Evolutionary conservation across 176 grass and related monocot species (phyloP).

Genomic region (Thinopyrum elongatum): DNA sequence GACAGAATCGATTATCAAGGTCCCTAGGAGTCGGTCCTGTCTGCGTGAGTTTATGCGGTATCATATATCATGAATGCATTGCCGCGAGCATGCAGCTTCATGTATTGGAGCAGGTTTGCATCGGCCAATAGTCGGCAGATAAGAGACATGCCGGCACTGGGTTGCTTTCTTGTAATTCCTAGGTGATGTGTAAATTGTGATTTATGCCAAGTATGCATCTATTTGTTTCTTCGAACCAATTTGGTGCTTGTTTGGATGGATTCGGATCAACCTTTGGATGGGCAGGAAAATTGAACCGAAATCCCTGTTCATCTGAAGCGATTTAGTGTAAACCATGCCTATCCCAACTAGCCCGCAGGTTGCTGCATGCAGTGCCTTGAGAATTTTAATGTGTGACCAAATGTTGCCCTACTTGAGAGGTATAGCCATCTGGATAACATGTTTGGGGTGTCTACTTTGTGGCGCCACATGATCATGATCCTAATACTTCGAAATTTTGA

Average conservation of each 20-base stretch:
- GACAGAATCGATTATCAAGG: not conserved
- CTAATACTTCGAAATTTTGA: not conserved
- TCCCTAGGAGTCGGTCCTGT: not conserved
- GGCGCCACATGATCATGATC: not conserved
- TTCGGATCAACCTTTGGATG: not conserved
- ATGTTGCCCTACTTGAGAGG: not conserved
- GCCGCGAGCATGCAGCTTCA: not conserved
- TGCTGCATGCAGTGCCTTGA: not conserved
- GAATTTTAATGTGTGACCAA: not conserved
- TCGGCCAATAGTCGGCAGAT: not conserved
- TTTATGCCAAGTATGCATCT: not conserved
- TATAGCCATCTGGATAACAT: not conserved
- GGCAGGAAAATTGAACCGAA: not conserved
- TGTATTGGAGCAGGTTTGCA: not conserved
- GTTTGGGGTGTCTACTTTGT: not conserved
- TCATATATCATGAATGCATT: not conserved
- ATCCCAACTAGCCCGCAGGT: not conserved
- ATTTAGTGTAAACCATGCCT: not conserved
- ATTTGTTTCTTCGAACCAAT: not conserved
- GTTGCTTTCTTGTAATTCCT: not conserved
- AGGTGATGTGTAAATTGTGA: not conserved
- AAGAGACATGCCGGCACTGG: not conserved
- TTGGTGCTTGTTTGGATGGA: not conserved
- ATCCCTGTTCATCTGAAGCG: not conserved
- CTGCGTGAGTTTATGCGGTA: not conserved